A percentile compares a stretch with the other conserved stretches of the same genome.
Conservation (phyloP, 768 basidiomycete species). For the Trametes maxima region DNA sequence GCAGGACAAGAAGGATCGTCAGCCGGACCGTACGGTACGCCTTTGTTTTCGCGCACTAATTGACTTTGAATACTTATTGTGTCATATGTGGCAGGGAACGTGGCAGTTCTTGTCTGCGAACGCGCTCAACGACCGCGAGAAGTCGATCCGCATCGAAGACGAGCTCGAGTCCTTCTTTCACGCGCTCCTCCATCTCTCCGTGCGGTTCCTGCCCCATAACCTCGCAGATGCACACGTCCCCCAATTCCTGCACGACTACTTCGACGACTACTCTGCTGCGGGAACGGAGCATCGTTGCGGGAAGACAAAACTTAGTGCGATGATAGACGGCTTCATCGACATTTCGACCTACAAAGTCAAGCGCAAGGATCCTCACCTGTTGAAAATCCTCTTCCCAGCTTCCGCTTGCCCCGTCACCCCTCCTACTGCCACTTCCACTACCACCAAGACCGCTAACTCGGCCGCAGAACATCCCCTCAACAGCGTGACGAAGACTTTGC, state of each 20-base stretch:
- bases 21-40: conserved; percentile 11
- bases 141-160: conserved; percentile 1
- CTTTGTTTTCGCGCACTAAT: too few relatives aligned
- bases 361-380: background rate
- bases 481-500: background rate
- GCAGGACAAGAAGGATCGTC: background rate
- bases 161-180: conserved; percentile 19
- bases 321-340: background rate
- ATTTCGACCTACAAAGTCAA: background rate
- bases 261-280: background rate
- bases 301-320: background rate
- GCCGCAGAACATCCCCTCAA: background rate
- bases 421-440: background rate
- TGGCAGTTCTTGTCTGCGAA: conserved; percentile 14
- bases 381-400: background rate
- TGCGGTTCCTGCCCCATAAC: conserved; percentile 21
- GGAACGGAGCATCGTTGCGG: background rate
- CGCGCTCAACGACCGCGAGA: background rate
- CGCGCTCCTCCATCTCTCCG: conserved; percentile 7
- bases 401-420: background rate
- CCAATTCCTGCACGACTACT: conserved; percentile 17
- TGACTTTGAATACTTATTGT: background rate
- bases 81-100: background rate
- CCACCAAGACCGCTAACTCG: background rate
- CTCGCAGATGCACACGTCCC: conserved; percentile 6